Base-by-base conservation (phyloP, 179 eudicot species). In the Spinacia oleracea region DNA sequence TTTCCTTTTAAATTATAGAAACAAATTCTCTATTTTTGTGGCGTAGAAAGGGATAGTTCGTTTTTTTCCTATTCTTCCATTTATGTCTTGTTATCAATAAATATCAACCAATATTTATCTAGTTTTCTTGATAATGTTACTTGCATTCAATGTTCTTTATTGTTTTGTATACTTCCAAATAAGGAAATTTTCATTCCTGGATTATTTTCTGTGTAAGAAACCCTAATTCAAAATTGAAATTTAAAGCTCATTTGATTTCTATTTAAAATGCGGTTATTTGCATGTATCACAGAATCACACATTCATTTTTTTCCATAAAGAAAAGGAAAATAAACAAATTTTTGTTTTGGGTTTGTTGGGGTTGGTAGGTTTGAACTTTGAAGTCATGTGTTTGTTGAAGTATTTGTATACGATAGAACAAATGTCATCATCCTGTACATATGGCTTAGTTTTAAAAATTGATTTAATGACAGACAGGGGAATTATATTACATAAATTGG, bases 401-500 rank as follows among this genome's bases (percentile, higher is more conserved):
- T 56, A n/a, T n/a, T n/a, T n/a, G n/a, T n/a, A n/a, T n/a, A n/a
- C n/a, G n/a, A n/a, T n/a, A n/a, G n/a, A n/a, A n/a, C n/a, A n/a
- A n/a, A n/a, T n/a, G n/a, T n/a, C n/a, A n/a, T n/a, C n/a, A n/a
- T n/a, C n/a, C n/a, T n/a, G n/a, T n/a, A n/a, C n/a, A n/a, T n/a
- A n/a, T n/a, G n/a, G 8, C 8, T 18, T 60, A 27, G 25, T 53
- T 18, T 20, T 20, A 0, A 53, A n/a, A 6, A 6, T 25, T 14
- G 21, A 23, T n/a, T 2, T 2, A 66, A 34, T 62, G 53, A 69
- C 88, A 95, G 98, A 95, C 92, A 29, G 98, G 98, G 53, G 97
- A 95, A 77, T 43, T 95, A 62, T 93, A 95, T 66, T 95, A 88
- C 91, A 84, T 88, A 84, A 93, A 95, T 70, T 93, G 98, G 98